Evolutionary conservation across 768 basidiomycete genomes (phyloP).

Genomic region (Xerocomellus amylosporus): DNA sequence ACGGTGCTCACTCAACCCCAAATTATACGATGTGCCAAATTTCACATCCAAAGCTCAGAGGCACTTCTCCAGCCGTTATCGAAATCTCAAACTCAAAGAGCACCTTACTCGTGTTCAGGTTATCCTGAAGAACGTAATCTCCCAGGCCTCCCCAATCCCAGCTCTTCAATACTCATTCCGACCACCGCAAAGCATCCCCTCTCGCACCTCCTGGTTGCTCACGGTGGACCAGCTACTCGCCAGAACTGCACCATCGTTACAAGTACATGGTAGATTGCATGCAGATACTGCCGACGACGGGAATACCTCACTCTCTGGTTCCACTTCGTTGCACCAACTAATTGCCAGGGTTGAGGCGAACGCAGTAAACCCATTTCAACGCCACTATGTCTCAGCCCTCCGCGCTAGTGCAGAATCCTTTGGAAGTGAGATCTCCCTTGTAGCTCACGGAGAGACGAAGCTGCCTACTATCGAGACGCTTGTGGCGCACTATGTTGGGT

Average conservation of each 20-base stretch:
- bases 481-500: conserved; percentile 4
- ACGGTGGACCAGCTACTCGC: conserved; percentile 1
- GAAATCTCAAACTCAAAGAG: conserved; percentile 13
- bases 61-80: conserved; percentile 16
- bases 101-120: conserved; percentile 14
- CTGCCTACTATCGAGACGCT: conserved; percentile 3
- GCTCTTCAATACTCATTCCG: conserved; percentile 6
- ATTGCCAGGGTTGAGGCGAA: neutral
- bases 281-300: neutral
- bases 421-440: neutral
- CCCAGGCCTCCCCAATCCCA: neutral
- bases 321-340: conserved; percentile 1
- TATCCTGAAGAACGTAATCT: neutral
- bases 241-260: conserved; percentile 2
- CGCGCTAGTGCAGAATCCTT: conserved; percentile 7
- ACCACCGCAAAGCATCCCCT: neutral
- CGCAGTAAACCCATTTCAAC: conserved; percentile 13
- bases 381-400: conserved; percentile 8
- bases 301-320: neutral
- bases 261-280: neutral
- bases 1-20: neutral
- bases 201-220: neutral
- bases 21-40: conserved; percentile 1
- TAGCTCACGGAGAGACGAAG: neutral
- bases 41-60: neutral